These are phyloP conservation scores for Penicillium verhagenii DNA, from an alignment of 495 filamentous ascomycete genomes.

Conservation along the genomic window DNA sequence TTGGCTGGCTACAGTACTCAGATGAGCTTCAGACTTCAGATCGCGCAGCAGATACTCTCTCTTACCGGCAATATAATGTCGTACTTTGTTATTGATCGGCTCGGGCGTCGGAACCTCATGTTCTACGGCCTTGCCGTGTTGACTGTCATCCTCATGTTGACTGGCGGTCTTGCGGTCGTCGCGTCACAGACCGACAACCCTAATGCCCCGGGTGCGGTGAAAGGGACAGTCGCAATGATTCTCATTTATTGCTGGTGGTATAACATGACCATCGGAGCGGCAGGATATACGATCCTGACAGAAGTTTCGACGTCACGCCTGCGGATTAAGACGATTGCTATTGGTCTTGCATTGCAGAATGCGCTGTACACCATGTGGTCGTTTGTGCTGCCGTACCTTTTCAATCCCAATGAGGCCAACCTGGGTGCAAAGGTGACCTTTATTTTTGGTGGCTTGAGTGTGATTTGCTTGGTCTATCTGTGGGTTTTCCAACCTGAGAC, in stretches of 20 bases:
- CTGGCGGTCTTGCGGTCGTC: conserved; percentile 22
- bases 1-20: conserved; percentile 28
- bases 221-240: conserved; percentile 24
- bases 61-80: conserved; percentile 30
- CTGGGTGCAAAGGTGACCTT: conserved; percentile 17
- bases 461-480: conserved; percentile 17
- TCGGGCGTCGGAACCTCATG: conserved; percentile 27
- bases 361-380: conserved; percentile 26
- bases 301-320: conserved; percentile 28
- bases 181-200: conserved; percentile 12
- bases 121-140: conserved; percentile 25
- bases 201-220: conserved; percentile 14
- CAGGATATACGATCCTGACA: conserved; percentile 29
- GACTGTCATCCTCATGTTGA: conserved; percentile 26
- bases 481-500: conserved; percentile 21
- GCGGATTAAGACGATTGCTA: conserved; percentile 32
- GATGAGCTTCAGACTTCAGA: conserved; percentile 27
- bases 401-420: conserved; percentile 15
- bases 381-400: conserved; percentile 21
- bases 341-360: conserved; percentile 29
- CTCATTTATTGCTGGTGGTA: conserved; percentile 28
- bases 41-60: conserved; percentile 32
- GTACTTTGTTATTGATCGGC: conserved; percentile 28
- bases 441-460: conserved; percentile 20
- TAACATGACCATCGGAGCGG: conserved; percentile 33